phyloP scores from a whole-genome alignment of 495 filamentous ascomycete species.

The Penicillium daleae region DNA sequence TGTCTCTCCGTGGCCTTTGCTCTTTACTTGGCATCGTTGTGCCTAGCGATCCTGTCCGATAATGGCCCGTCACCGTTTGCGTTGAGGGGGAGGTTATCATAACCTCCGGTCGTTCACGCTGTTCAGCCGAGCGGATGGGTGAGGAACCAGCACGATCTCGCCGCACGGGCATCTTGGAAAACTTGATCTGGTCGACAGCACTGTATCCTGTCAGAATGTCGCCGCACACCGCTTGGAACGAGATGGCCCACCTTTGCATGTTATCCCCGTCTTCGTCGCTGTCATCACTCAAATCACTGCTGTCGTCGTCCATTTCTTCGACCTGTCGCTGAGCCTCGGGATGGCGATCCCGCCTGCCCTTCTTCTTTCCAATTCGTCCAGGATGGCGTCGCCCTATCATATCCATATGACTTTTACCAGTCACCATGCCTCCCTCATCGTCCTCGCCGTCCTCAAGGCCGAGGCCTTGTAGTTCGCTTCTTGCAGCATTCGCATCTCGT shows the following conservation, averaged over 20 bases:
- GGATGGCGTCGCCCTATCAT: constrained; percentile 67
- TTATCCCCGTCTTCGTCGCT: constrained; percentile 86
- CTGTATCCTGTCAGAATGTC: constrained; percentile 39
- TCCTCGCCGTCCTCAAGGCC: constrained; percentile 71
- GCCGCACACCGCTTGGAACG: background rate
- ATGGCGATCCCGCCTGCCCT: constrained; percentile 41
- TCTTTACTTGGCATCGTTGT: constrained; percentile 70
- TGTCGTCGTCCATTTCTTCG: constrained; percentile 93
- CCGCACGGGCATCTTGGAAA: constrained; percentile 91
- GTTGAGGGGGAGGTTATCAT: constrained; percentile 59
- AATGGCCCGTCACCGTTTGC: constrained; percentile 50
- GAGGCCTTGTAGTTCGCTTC: constrained; percentile 35
- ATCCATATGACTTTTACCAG: constrained; percentile 74
- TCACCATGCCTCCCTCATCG: constrained; percentile 81
- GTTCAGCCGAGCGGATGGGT: constrained; percentile 66
- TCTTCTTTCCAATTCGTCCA: constrained; percentile 53
- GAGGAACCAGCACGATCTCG: constrained; percentile 80
- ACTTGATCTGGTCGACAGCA: constrained; percentile 82
- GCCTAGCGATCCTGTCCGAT: constrained; percentile 75
- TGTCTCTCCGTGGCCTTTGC: constrained; percentile 77
- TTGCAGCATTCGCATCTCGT: constrained; percentile 39
- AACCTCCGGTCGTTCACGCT: constrained; percentile 55
- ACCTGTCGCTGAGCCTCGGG: constrained; percentile 63
- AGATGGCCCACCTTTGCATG: constrained; percentile 39
- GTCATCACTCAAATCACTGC: constrained; percentile 94